A percentile compares a stretch with the other conserved stretches of the same genome.
Evolutionary conservation across 306 rosid genomes (phyloP).

Genomic region (Urtica urens): DNA sequence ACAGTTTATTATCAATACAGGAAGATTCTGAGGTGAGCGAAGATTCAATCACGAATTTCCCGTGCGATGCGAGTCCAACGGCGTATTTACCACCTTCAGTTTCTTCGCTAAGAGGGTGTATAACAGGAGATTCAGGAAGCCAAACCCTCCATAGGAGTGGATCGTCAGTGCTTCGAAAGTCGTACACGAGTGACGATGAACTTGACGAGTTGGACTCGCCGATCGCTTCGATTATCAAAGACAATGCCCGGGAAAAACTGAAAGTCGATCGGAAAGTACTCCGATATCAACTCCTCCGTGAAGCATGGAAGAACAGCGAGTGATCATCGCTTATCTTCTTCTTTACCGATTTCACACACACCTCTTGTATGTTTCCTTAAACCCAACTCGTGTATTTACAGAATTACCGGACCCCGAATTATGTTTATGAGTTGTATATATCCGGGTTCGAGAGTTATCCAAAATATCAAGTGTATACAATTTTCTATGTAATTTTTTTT

Average conservation of each 20-base stretch:
- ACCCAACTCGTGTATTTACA: constrained; percentile 4
- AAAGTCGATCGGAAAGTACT: constrained; percentile 37
- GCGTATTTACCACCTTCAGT: constrained; percentile 51
- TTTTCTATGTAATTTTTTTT: background rate
- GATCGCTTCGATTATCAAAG: constrained; percentile 40
- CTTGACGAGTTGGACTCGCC: constrained; percentile 85
- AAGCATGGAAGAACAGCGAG: constrained; percentile 52
- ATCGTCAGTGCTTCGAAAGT: constrained; percentile 40
- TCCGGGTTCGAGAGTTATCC: background rate
- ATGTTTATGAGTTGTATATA: constrained; percentile 6
- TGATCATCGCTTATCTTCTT: constrained; percentile 8
- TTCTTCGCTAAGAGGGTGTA: constrained; percentile 32
- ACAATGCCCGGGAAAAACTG: constrained; percentile 20
- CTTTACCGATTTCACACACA: background rate
- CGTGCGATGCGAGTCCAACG: constrained; percentile 49
- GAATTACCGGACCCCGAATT: background rate
- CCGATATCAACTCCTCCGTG: constrained; percentile 58
- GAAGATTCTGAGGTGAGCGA: constrained; percentile 33
- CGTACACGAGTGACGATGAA: constrained; percentile 78
- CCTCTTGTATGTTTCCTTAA: background rate
- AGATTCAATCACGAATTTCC: constrained; percentile 39
- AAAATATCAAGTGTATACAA: background rate
- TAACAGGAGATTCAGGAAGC: constrained; percentile 46
- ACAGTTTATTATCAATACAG: no score
- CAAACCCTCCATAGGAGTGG: constrained; percentile 31